Percentiles rank a stretch among this genome's conserved stretches.
These are phyloP conservation scores for Senna tora DNA, from an alignment of 306 rosid species.

Conservation along the genomic window DNA sequence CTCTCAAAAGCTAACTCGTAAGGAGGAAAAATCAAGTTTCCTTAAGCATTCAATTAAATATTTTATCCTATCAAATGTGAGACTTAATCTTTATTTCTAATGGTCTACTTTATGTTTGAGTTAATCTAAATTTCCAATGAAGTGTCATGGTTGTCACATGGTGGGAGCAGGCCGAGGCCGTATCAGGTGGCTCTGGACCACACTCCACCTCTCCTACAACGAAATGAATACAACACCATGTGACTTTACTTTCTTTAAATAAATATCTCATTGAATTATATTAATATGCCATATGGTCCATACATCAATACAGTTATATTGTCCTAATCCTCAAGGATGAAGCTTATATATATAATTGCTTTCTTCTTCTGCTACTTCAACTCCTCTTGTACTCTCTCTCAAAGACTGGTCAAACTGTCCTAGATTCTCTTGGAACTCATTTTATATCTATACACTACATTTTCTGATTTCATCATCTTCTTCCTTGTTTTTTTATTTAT, in stretches of 20 bases:
- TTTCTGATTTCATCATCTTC: not conserved
- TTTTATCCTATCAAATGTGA: too few species aligned
- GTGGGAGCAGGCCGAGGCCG: constrained; percentile 44
- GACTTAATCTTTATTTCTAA: too few species aligned
- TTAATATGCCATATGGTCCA: constrained; percentile 43
- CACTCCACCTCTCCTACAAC: constrained; percentile 38
- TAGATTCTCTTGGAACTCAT: constrained; percentile 46
- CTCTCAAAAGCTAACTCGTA: too few species aligned
- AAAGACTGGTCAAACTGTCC: constrained; percentile 50
- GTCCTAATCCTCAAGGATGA: constrained; percentile 34
- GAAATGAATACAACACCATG: too few species aligned
- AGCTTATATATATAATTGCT: constrained; percentile 5
- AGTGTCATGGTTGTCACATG: constrained; percentile 86
- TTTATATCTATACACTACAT: not conserved
- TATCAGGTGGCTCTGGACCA: constrained; percentile 47
- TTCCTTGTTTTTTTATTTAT: too few species aligned
- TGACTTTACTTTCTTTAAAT: constrained; percentile 9
- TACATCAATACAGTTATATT: constrained; percentile 25
- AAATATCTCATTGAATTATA: too few species aligned
- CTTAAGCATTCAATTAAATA: too few species aligned
- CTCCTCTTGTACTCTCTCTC: constrained; percentile 28
- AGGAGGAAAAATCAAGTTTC: too few species aligned
- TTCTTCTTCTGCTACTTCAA: constrained; percentile 27
- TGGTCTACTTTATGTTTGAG: too few species aligned
- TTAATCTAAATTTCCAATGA: too few species aligned